Conservation (phyloP, 805 yeast species). For the Zygotorulaspora sp. region DNA sequence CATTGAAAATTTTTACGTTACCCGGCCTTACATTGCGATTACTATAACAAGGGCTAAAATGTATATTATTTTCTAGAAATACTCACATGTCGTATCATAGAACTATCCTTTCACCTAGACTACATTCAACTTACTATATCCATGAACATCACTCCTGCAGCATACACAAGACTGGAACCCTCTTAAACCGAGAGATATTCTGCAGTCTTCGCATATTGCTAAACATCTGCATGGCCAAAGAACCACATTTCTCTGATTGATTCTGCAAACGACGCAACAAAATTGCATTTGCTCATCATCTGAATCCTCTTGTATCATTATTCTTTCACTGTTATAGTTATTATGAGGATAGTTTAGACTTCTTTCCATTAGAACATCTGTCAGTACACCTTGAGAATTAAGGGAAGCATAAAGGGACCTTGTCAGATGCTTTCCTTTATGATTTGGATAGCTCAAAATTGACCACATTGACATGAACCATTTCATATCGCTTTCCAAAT, state of each 20-base stretch:
- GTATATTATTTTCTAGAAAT: too few species aligned
- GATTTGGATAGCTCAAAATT: conserved; percentile 24
- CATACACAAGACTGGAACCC: conserved; percentile 79
- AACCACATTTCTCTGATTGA: conserved; percentile 66
- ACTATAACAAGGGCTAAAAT: conserved; percentile 1
- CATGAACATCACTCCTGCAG: conserved; percentile 71
- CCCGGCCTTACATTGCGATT: conserved; percentile 1
- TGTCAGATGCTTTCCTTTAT: conserved; percentile 30
- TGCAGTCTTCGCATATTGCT: conserved; percentile 80
- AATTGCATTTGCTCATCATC: conserved; percentile 37
- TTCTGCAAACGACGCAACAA: conserved; percentile 78
- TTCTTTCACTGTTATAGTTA: conserved; percentile 5
- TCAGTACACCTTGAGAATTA: conserved; percentile 31
- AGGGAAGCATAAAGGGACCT: conserved; percentile 33
- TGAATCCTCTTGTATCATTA: conserved; percentile 19
- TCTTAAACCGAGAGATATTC: conserved; percentile 65
- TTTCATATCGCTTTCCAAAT: conserved; percentile 16
- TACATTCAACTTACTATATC: conserved; percentile 39
- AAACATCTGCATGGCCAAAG: conserved; percentile 93
- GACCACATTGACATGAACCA: conserved; percentile 32
- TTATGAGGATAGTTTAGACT: conserved; percentile 10
- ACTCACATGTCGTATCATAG: too few species aligned
- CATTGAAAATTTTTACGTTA: conserved; percentile 5
- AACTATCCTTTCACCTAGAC: conserved; percentile 14
- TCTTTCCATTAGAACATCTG: conserved; percentile 27